Evolutionary conservation across 2,329 filamentous ascomycete genomes (phyloP).

Genomic region (Nectriaceae sp.): DNA sequence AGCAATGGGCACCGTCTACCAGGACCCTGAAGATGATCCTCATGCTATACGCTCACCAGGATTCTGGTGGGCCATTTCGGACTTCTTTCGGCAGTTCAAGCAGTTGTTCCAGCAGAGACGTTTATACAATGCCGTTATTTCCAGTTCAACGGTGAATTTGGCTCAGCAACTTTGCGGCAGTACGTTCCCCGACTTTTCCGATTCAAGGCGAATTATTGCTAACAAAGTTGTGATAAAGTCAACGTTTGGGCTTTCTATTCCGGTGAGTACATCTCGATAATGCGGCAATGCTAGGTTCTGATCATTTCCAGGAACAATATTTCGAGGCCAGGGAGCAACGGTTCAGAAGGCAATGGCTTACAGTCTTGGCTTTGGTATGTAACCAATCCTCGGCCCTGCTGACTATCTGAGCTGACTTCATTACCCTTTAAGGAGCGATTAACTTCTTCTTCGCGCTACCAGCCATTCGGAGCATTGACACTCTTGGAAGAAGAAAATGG

Average conservation of each 20-base stretch:
- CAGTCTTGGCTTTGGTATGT: not conserved
- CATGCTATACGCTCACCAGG: conserved; percentile 12
- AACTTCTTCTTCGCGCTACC: conserved; percentile 37
- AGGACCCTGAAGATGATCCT: not conserved
- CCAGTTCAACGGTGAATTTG: conserved; percentile 27
- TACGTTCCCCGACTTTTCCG: too few relatives aligned
- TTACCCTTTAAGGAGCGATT: too few relatives aligned
- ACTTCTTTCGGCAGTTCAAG: conserved; percentile 11
- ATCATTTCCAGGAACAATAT: too few relatives aligned
- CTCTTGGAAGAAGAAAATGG: conserved; percentile 43
- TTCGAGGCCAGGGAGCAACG: too few relatives aligned
- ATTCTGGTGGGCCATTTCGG: not conserved
- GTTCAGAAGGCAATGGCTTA: too few relatives aligned
- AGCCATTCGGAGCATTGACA: conserved; percentile 34
- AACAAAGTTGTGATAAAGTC: too few relatives aligned
- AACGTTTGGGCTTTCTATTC: conserved; percentile 14
- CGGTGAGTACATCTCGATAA: conserved; percentile 17
- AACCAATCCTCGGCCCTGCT: too few relatives aligned
- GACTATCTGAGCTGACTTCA: too few relatives aligned
- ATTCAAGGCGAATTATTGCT: too few relatives aligned
- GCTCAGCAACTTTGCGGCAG: conserved; percentile 32
- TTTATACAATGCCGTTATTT: conserved; percentile 24
- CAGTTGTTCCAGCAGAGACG: conserved; percentile 14
- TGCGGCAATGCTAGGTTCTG: conserved; percentile 30
- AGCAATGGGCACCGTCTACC: not conserved